Base-by-base conservation (phyloP, 139 green algal genomes). In the Coccomyxa sp. region DNA sequence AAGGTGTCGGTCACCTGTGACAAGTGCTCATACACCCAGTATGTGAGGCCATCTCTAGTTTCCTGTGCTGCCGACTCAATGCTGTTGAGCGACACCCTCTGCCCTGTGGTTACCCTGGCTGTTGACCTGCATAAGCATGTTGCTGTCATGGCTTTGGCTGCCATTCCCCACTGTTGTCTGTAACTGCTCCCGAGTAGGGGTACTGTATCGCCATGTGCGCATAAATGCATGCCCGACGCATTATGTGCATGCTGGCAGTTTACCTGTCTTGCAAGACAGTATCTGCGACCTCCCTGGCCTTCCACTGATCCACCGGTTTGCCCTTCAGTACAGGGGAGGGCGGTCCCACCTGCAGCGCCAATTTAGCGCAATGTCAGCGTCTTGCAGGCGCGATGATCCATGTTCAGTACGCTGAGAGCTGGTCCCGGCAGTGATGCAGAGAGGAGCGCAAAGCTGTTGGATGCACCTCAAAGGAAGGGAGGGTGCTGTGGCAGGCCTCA, bases 11-110 rank as follows among this genome's bases (percentile, higher is more conserved):
- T n/a, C 5, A 90, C 91, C 88, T 93, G 89, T 10, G 89, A 88
- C 5, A 93, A 74, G 82, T 95, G 91, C 83, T 97, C 93, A 74
- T 94, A 97, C 58, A 93, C 82, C 31, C 76, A 95, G 88, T 93
- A 96, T 6, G 55, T 74, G 39, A 71, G 39, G 0, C 89, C 89
- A 16, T 83, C 74, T 0, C 83, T 55, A 9, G 85, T 77, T 71
- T 89, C 86, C 1, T 68, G 64, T 8, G 85, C 77, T 9, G 80
- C 81, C 68, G 80, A 80, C 85, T 96, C 90, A 31, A 97, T 86
- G 27, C 86, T 85, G 37, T 90, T 91, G 12, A 97, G 87, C 9
- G 87, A 85, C 29, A 95, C 83, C 14, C 91, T 88, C 84, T 97
- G 92, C 2, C 93, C 93, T 1, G 77, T 86, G 9, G 92, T 90